Evolutionary conservation across 2,329 filamentous ascomycete genomes (phyloP).

Genomic region (Xylaria hypoxylon): DNA sequence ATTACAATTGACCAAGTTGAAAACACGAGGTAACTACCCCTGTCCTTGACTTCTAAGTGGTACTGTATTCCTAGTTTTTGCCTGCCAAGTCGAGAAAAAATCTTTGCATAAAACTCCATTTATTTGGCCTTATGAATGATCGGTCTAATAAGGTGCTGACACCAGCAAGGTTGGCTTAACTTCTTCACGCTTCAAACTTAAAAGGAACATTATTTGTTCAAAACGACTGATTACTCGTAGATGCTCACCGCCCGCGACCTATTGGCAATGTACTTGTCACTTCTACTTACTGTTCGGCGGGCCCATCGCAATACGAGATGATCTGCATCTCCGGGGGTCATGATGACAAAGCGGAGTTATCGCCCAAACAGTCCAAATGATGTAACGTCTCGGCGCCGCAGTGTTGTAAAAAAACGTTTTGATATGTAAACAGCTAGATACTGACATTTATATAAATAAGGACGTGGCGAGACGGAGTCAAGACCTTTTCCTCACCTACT

Average conservation of each 20-base stretch:
- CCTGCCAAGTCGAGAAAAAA: constrained; percentile 12
- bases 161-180: not conserved
- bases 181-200: not conserved
- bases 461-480: no score
- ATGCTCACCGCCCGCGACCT: constrained; percentile 16
- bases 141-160: constrained; percentile 3
- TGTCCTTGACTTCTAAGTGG: constrained; percentile 1
- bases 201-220: not conserved
- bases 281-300: constrained; percentile 16
- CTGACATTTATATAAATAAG: constrained; percentile 13
- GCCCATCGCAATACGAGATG: constrained; percentile 32
- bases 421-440: not conserved
- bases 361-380: constrained; percentile 10
- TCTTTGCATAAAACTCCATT: not conserved
- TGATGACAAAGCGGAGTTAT: constrained; percentile 29
- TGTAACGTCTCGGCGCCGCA: constrained; percentile 4
- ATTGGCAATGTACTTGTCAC: not conserved
- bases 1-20: constrained; percentile 1
- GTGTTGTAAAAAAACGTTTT: not conserved
- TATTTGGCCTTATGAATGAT: not conserved
- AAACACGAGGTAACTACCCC: constrained; percentile 20
- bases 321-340: constrained; percentile 29
- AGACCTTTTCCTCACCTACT: not conserved
- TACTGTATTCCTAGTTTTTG: not conserved
- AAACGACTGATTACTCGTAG: constrained; percentile 5